phyloP scores from a whole-genome alignment of 2,329 filamentous ascomycete genomes.

The Trichophyton simii region DNA sequence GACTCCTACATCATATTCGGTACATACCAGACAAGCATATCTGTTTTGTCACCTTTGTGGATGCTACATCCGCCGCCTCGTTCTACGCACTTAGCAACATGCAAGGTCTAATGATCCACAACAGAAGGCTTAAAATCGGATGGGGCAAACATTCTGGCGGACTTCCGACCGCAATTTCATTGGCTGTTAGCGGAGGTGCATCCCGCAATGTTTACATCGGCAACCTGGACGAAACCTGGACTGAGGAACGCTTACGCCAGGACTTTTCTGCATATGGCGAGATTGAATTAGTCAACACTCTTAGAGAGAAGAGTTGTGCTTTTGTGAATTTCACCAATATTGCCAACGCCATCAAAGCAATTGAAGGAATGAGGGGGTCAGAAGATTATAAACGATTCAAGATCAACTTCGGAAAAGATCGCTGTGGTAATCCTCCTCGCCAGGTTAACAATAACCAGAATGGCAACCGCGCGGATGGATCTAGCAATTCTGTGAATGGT shows the following conservation, averaged over 20 bases:
- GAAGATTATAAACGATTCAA: constrained; percentile 98
- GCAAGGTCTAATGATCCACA: constrained; percentile 98
- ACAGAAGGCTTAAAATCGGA: constrained; percentile 91
- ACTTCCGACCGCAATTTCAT: constrained; percentile 83
- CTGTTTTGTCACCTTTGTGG: constrained; percentile 98
- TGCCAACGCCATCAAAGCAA: constrained; percentile 98
- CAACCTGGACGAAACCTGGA: constrained; percentile 95
- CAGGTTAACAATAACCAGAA: constrained; percentile 59
- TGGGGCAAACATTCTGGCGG: constrained; percentile 99
- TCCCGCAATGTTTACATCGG: constrained; percentile 98
- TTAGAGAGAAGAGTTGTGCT: constrained; percentile 96
- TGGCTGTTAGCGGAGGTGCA: constrained; percentile 90
- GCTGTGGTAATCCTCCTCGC: constrained; percentile 89
- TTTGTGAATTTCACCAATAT: constrained; percentile 99
- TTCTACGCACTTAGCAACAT: constrained; percentile 97
- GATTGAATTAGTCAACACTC: constrained; percentile 91
- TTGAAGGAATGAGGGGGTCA: constrained; percentile 84
- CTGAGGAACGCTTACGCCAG: constrained; percentile 84
- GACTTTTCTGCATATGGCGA: constrained; percentile 97
- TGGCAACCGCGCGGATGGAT: constrained; percentile 52
- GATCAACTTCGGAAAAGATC: constrained; percentile 98
- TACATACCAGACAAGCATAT: constrained; percentile 99
- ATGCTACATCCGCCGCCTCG: constrained; percentile 90
- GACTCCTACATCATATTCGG: constrained; percentile 90
- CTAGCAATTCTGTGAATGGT: constrained; percentile 46